Base-by-base conservation (phyloP, 805 yeast genomes). In the Candida golubevii region DNA sequence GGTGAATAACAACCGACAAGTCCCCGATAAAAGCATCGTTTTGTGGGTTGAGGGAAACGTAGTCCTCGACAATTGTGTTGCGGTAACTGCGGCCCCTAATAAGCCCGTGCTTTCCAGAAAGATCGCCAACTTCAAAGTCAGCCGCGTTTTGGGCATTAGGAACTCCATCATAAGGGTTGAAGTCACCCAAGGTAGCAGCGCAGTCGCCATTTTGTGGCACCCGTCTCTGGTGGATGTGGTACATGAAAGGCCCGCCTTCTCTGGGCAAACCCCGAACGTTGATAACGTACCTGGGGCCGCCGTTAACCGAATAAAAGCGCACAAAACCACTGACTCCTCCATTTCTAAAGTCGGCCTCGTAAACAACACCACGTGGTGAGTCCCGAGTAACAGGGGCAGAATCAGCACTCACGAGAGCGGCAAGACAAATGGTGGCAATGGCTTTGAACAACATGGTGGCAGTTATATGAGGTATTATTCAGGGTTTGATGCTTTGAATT, bases 61-160 rank as follows among this genome's bases (percentile, higher is more conserved):
- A 83, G 8, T 81, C 82, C 56, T 84, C 89, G 48, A 71, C 65
- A 60, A 80, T 83, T 46, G 70, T 68, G 18, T 77, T 66, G 61
- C 80, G 82, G 60, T 77, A 80, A 58, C 85, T 80, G 12, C 85
- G 80, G n/a, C 85, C 74, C 57, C 80, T 74, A 55, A 84, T 79
- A 63, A 65, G 72, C 7, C 90, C 90, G 62, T 84, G 88, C 61
- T 83, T 84, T 37, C 90, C 90, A 35, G 85, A 77, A 53, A 84
- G 75, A 57, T 84, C 90, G 47, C 90, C 90, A 33, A 83, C 77
- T 61, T 80, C 80, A 59, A 87, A 82, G 31, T 60, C 67, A 8
- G 80, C 61, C 28, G 60, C 49, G 42, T 73, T 79, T 61, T 86
- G 81, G 38, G 68, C 71, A 15, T 71, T 61, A 6, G 75, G 63